These are phyloP conservation scores for Chlamydomonas applanata DNA, from an alignment of 139 green algal genomes.

Conservation along the genomic window DNA sequence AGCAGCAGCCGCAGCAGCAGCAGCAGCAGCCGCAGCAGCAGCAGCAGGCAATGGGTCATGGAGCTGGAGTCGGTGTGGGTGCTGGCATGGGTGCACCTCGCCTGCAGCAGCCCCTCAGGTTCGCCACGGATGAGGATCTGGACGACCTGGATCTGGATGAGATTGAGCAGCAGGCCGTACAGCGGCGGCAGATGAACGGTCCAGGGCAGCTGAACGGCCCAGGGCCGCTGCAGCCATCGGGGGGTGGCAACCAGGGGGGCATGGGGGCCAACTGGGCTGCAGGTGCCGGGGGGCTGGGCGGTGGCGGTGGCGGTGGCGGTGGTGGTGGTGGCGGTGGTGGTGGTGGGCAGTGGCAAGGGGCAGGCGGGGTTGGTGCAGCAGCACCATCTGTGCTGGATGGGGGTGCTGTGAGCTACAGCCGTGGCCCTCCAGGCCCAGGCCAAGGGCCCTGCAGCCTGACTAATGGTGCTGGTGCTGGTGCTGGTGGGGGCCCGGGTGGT, in stretches of 20 bases:
- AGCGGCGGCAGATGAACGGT: not conserved
- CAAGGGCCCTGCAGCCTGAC: too few relatives aligned
- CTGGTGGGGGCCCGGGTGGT: too few relatives aligned
- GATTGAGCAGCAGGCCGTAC: slow-evolving; percentile 5
- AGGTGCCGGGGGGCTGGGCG: not conserved
- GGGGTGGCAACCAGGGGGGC: not conserved
- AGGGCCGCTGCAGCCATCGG: slow-evolving; percentile 12
- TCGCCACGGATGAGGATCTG: not conserved
- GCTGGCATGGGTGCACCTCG: not conserved
- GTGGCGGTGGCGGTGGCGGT: not conserved
- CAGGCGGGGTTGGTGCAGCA: too few relatives aligned
- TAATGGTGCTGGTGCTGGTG: too few relatives aligned
- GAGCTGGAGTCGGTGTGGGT: not conserved
- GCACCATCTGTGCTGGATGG: too few relatives aligned
- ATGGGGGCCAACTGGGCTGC: not conserved
- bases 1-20: not conserved
- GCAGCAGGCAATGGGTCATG: not conserved
- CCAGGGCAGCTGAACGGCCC: too few relatives aligned
- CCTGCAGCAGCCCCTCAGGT: not conserved
- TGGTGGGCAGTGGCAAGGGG: not conserved
- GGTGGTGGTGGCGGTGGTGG: not conserved
- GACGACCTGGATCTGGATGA: too few relatives aligned
- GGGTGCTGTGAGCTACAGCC: too few relatives aligned
- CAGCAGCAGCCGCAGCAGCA: not conserved
- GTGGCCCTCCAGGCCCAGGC: too few relatives aligned